These are phyloP conservation scores for Sclerotinia nivalis DNA, from an alignment of 2,329 filamentous ascomycete genomes.

Conservation along the genomic window DNA sequence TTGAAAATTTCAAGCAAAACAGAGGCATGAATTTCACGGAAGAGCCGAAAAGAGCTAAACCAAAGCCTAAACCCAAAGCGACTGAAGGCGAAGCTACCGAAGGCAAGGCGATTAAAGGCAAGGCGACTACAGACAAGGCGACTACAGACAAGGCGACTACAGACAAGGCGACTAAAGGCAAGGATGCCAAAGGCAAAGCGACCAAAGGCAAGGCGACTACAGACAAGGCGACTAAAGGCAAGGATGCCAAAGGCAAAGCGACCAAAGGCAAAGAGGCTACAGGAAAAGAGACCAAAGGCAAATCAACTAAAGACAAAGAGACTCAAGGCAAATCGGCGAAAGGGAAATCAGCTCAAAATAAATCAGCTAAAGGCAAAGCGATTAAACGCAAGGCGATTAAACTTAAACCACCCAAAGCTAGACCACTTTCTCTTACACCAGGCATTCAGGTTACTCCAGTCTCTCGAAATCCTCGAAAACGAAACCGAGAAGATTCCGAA, in stretches of 20 bases:
- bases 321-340: no score
- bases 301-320: no score
- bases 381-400: neutral
- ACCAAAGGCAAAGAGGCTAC: no score
- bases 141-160: neutral
- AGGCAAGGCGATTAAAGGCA: neutral
- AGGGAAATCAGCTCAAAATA: no score
- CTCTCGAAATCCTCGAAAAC: neutral
- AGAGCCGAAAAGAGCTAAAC: neutral
- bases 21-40: neutral
- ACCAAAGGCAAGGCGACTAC: neutral
- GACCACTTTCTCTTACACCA: neutral
- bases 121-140: no score
- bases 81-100: neutral
- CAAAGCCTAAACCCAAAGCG: neutral
- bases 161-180: no score
- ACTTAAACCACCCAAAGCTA: neutral
- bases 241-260: neutral
- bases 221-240: no score
- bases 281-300: no score
- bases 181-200: neutral
- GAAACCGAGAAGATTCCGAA: neutral
- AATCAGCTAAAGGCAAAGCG: neutral
- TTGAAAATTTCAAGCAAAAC: slow-evolving; percentile 6
- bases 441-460: neutral